These are phyloP conservation scores for Xerocomellus amylosporus DNA, from an alignment of 768 basidiomycete genomes.

Conservation along the genomic window DNA sequence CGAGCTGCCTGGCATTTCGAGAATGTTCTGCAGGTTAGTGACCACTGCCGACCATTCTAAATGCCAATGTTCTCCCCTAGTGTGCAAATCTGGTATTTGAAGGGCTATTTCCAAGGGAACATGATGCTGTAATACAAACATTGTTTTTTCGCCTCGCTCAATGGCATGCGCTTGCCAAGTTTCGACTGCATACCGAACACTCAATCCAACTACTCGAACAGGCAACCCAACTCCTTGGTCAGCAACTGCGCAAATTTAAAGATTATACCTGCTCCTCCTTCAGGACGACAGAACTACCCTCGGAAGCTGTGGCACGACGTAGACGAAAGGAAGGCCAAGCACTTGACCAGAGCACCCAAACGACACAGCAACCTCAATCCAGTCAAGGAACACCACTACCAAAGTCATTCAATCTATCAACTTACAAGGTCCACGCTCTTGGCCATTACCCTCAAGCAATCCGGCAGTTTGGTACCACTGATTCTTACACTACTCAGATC, in stretches of 20 bases:
- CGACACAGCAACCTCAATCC: too few relatives aligned
- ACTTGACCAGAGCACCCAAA: too few relatives aligned
- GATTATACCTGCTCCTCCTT: neutral
- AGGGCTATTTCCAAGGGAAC: constrained; percentile 30
- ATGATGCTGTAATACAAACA: constrained; percentile 19
- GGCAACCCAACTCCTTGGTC: neutral
- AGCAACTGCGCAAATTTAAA: neutral
- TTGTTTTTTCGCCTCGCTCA: constrained; percentile 19
- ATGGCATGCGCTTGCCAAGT: too few relatives aligned
- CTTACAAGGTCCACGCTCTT: neutral
- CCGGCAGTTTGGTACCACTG: neutral
- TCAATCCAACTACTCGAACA: constrained; percentile 5
- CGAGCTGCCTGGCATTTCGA: constrained; percentile 16
- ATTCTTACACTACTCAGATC: neutral
- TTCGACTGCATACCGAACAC: constrained; percentile 31
- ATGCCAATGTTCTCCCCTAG: neutral
- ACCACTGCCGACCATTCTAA: too few relatives aligned
- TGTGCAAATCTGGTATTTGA: constrained; percentile 39
- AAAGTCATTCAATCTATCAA: neutral
- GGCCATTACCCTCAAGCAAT: neutral
- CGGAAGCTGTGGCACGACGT: neutral
- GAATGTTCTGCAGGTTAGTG: constrained; percentile 12
- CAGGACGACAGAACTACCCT: neutral
- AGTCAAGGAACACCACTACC: neutral
- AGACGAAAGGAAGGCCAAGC: neutral